These are phyloP conservation scores for Pythium phragmitis DNA, from an alignment of 352 stramenopile genomes.

Conservation along the genomic window DNA sequence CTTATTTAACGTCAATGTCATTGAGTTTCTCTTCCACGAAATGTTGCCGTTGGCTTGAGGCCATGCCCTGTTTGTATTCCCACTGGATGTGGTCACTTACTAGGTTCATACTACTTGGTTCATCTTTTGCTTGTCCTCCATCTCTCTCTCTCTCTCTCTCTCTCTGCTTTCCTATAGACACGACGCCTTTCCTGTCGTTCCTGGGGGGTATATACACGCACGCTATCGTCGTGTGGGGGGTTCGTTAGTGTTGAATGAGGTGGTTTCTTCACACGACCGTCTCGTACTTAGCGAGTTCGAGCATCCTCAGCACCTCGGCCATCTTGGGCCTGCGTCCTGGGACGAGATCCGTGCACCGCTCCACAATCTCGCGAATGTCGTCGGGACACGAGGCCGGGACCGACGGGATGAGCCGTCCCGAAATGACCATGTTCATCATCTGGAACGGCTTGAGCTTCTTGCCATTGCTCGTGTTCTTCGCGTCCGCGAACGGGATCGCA, in stretches of 20 bases:
- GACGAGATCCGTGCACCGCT: constrained; percentile 21
- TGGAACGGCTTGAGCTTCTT: constrained; percentile 31
- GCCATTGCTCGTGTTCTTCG: constrained; percentile 28
- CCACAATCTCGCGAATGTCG: constrained; percentile 22
- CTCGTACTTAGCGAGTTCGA: constrained; percentile 24
- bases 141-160: too few relatives aligned
- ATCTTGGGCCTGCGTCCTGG: constrained; percentile 26
- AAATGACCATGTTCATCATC: constrained; percentile 33
- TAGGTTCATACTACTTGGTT: too few relatives aligned
- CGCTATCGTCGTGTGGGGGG: neutral
- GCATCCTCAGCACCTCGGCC: constrained; percentile 24
- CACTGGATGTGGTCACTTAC: neutral
- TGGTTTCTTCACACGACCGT: constrained; percentile 13
- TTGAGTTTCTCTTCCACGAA: too few relatives aligned
- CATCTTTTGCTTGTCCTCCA: too few relatives aligned
- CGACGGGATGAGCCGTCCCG: constrained; percentile 22
- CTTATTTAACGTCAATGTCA: too few relatives aligned
- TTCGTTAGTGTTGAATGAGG: neutral
- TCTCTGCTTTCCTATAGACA: too few relatives aligned
- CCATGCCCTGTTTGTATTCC: neutral
- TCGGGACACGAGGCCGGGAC: constrained; percentile 19
- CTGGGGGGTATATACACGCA: neutral
- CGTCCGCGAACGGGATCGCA: constrained; percentile 27
- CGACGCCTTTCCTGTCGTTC: neutral
- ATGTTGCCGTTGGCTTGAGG: too few relatives aligned